Base-by-base conservation (phyloP, 805 yeast species). In the Ogataea trehaloabstinens region DNA sequence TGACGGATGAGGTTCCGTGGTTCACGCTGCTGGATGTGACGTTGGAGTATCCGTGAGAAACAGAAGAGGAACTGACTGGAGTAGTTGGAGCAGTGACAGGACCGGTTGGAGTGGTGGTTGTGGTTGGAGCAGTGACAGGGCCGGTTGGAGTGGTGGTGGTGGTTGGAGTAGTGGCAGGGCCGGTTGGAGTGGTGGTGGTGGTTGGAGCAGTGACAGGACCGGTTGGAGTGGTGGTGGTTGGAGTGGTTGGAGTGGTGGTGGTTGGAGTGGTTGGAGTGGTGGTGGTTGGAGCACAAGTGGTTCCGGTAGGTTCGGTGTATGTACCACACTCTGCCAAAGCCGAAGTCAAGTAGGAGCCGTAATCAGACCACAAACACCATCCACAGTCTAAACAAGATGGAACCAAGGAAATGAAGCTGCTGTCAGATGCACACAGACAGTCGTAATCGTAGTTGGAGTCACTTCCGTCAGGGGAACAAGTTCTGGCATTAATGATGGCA, bases 351-450 rank as follows among this genome's bases (percentile, higher is more conserved):
- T 46, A 61, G 2, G 44, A 34, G 18, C 56, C 58, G 46, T 63
- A 63, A 47, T 62, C 58, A 24, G 50, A 42, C 63, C 64, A 64
- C 37, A 64, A 45, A 40, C 67, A 63, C 68, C 67, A 63, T 31
- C 68, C 68, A 53, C 68, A 64, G 28, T 54, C 63, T 41, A 63
- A 50, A 52, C 68, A 64, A 5, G 46, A 45, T 17, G 49, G 49
- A 34, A 55, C 55, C 34, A 56, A 47, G 6, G 28, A 17, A 30
- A 48, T 21, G 51, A 65, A 65, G 10, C 43, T 35, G 28, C 58
- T 37, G 22, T 35, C 59, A 1, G 36, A 28, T n/a, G 45, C 20
- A 55, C 69, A 64, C 22, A 64, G 41, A 52, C 68, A 63, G 15
- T 42, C 37, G 15, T 38, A 34, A 44, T 56, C 55, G 44, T 55